Evolutionary conservation across 306 rosid genomes (phyloP).

Genomic region (Trifolium subterraneum): DNA sequence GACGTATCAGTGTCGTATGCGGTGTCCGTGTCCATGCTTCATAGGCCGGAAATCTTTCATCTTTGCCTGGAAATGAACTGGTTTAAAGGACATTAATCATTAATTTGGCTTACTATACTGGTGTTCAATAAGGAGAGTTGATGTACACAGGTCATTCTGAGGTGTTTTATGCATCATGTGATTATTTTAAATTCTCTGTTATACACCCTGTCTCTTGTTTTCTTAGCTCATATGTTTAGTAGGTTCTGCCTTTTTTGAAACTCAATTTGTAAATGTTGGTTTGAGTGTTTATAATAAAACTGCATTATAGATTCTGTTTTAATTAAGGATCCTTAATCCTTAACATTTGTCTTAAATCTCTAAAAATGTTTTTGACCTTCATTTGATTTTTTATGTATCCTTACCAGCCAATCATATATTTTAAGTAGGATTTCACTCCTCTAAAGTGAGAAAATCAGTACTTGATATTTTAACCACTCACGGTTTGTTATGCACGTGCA

Average conservation of each 20-base stretch:
- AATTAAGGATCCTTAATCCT: constrained; percentile 11
- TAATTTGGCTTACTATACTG: neutral
- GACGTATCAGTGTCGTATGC: too few species aligned
- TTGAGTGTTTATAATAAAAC: constrained; percentile 14
- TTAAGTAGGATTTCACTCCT: neutral
- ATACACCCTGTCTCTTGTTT: neutral
- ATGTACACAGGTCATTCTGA: neutral
- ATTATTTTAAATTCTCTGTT: constrained; percentile 20
- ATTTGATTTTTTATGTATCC: constrained; percentile 18
- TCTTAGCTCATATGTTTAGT: constrained; percentile 16
- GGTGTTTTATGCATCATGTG: neutral
- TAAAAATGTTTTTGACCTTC: neutral
- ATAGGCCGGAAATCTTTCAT: neutral
- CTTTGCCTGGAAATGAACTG: neutral
- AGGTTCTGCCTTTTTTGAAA: constrained; percentile 27
- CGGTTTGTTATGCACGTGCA: too few species aligned
- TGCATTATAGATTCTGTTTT: constrained; percentile 10
- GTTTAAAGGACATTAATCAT: neutral
- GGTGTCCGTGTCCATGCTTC: too few species aligned
- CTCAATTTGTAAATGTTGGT: constrained; percentile 8
- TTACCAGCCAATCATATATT: constrained; percentile 16
- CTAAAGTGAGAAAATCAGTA: too few species aligned
- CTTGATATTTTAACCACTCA: too few species aligned
- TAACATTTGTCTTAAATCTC: constrained; percentile 11
- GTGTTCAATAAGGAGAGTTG: constrained; percentile 1